phyloP scores from a whole-genome alignment of 1,139 yeast species.

The Spencermartinsiella ligniputridi region DNA sequence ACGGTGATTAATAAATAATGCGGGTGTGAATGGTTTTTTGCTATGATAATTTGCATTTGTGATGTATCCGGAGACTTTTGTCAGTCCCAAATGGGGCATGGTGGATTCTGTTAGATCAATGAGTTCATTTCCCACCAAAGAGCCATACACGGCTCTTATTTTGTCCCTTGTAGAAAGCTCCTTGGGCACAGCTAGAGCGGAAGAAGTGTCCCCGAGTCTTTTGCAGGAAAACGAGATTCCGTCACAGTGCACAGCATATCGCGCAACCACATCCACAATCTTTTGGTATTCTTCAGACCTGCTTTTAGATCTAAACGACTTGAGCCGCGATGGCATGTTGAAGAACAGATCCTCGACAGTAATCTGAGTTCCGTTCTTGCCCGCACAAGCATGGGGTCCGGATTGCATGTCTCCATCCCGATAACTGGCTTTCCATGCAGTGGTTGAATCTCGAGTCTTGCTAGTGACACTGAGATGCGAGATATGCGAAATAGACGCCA shows the following conservation, averaged over 20 bases:
- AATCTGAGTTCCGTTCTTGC: conserved; percentile 81
- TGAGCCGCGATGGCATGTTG: conserved; percentile 75
- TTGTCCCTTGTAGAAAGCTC: conserved; percentile 47
- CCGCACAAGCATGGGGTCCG: conserved; percentile 76
- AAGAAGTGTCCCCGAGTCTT: conserved; percentile 55
- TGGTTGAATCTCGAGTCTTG: conserved; percentile 52
- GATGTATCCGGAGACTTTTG: conserved; percentile 52
- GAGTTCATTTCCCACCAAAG: conserved; percentile 62
- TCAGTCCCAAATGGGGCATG: conserved; percentile 41
- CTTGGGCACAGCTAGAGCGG: conserved; percentile 22
- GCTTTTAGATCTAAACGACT: conserved; percentile 50
- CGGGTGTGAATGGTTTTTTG: conserved; percentile 62
- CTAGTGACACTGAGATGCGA: conserved; percentile 70
- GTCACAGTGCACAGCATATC: conserved; percentile 72
- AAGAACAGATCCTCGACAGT: conserved; percentile 85
- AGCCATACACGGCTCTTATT: conserved; percentile 70
- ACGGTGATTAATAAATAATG: conserved; percentile 73
- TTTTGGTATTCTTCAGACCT: conserved; percentile 70
- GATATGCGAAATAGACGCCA: conserved; percentile 64
- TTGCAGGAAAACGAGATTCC: conserved; percentile 76
- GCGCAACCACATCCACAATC: conserved; percentile 77
- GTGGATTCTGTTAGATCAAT: conserved; percentile 41
- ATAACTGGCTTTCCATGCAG: conserved; percentile 66
- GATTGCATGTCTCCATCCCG: conserved; percentile 47
- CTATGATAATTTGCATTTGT: conserved; percentile 70